Conservation (phyloP, 2,329 filamentous ascomycete genomes). For the Aspergillus sp. region DNA sequence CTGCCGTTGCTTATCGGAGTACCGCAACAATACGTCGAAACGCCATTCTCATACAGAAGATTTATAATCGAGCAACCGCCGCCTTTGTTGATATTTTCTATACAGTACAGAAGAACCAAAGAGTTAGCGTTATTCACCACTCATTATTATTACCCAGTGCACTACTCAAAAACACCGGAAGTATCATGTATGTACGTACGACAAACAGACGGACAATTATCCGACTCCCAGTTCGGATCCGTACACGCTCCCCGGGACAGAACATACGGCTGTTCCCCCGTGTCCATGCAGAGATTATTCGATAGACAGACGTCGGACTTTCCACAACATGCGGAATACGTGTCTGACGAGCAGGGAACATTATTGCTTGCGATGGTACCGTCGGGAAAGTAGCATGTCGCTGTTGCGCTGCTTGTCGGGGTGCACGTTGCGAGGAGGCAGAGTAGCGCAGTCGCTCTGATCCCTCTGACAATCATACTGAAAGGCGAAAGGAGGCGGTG, state of each 20-base stretch:
- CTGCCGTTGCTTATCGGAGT: constrained; percentile 15
- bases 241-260: constrained; percentile 33
- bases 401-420: background rate
- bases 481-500: too few relatives aligned
- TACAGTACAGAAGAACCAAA: background rate
- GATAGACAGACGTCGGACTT: constrained; percentile 25
- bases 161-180: too few relatives aligned
- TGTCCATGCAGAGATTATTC: constrained; percentile 33
- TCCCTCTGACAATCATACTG: background rate
- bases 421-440: background rate
- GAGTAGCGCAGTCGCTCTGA: background rate
- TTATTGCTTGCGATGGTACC: constrained; percentile 17
- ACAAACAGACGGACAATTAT: constrained; percentile 25
- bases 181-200: constrained; percentile 14
- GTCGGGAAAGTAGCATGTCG: constrained; percentile 33
- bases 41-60: constrained; percentile 12
- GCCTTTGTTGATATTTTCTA: constrained; percentile 15
- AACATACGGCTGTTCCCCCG: constrained; percentile 26
- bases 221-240: constrained; percentile 29
- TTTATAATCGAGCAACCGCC: constrained; percentile 28
- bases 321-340: constrained; percentile 30
- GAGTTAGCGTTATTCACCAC: too few relatives aligned
- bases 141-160: too few relatives aligned
- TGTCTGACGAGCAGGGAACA: constrained; percentile 29
- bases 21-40: constrained; percentile 30